Percentiles rank a stretch among this genome's conserved stretches.
These are phyloP conservation scores for Abelmoschus esculentus DNA, from an alignment of 345 rosid species.

Conservation along the genomic window DNA sequence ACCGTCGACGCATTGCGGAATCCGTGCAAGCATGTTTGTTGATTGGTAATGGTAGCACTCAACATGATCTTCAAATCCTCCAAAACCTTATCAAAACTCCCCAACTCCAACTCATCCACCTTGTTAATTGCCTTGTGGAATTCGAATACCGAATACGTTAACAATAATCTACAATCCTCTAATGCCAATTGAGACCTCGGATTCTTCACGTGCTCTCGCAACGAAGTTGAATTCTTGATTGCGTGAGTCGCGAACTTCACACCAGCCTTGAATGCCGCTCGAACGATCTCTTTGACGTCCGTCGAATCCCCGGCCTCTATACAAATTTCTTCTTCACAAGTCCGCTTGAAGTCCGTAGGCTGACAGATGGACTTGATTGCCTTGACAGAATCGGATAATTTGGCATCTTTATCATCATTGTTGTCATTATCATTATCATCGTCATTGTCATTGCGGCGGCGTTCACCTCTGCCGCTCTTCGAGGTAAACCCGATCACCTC, in stretches of 20 bases:
- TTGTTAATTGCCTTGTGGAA: slow-evolving; percentile 34
- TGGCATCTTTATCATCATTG: background rate
- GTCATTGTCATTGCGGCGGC: background rate
- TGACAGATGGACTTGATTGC: slow-evolving; percentile 58
- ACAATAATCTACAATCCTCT: slow-evolving; percentile 45
- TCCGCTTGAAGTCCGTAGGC: slow-evolving; percentile 46
- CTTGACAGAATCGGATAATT: slow-evolving; percentile 35
- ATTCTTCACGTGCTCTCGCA: slow-evolving; percentile 44
- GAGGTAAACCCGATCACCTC: slow-evolving; percentile 34
- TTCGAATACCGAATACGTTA: slow-evolving; percentile 47
- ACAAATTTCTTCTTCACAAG: slow-evolving; percentile 46
- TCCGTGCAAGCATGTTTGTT: slow-evolving; percentile 70
- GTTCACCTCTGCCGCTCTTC: background rate
- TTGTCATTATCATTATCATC: background rate
- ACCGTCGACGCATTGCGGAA: slow-evolving; percentile 40
- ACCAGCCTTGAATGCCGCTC: slow-evolving; percentile 37
- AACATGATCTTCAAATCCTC: slow-evolving; percentile 55
- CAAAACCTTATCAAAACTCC: slow-evolving; percentile 24
- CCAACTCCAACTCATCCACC: slow-evolving; percentile 32
- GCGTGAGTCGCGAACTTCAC: slow-evolving; percentile 34
- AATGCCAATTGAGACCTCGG: slow-evolving; percentile 47
- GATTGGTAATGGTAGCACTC: slow-evolving; percentile 60
- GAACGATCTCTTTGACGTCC: slow-evolving; percentile 56
- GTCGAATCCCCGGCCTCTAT: slow-evolving; percentile 30
- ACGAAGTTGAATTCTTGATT: slow-evolving; percentile 29